Base-by-base conservation (phyloP, 176 grass and related monocot species). In the Tuctoria greenei region DNA sequence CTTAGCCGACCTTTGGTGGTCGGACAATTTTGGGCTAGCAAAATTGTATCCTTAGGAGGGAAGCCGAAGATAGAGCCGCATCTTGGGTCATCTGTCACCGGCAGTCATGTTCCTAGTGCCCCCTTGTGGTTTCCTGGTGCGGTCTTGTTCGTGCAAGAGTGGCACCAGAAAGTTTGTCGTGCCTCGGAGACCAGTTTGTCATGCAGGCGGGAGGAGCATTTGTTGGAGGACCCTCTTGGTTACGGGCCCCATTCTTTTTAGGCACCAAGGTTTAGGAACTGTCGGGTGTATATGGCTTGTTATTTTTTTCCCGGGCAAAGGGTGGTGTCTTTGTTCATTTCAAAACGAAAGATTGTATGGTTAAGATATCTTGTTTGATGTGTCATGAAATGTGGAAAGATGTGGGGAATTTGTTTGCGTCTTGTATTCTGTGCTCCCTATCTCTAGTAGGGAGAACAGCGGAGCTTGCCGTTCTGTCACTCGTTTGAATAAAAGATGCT, bases 271-370 rank as follows among this genome's bases (percentile, higher is more conserved):
- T 47, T 47, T 66, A 52, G 58, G 58, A 47, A 23, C 54, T 6
- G 66, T 72, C 51, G 20, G 25, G 66, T 23, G 63, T 86, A 86
- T 74, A 90, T 89, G 72, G 63, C 70, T 73, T 79, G 44, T 9
- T 72, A 2, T 16, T 31, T 60, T 15, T 26, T 13, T 9, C 73
- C 51, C 14, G 7, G 16, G 43, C 58, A 26, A 65, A 16, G 6
- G 39, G n/a, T 27, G 20, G 55, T 36, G 64, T 54, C 54, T 72
- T 58, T 58, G 26, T 70, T 54, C 27, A 57, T 71, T 72, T 64
- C 7, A 35, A 78, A 21, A 27, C 69, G 16, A 15, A 42, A 54
- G 17, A 14, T 45, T 40, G n/a, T n/a, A n/a, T n/a, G 38, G 31
- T 31, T 31, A 31, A 31, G 31, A 31, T 2, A 31, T 31, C 31